A percentile compares a stretch with the other conserved stretches of the same genome.
These are phyloP conservation scores for Jackrogersella multiformis DNA, from an alignment of 495 filamentous ascomycete genomes.

Conservation along the genomic window DNA sequence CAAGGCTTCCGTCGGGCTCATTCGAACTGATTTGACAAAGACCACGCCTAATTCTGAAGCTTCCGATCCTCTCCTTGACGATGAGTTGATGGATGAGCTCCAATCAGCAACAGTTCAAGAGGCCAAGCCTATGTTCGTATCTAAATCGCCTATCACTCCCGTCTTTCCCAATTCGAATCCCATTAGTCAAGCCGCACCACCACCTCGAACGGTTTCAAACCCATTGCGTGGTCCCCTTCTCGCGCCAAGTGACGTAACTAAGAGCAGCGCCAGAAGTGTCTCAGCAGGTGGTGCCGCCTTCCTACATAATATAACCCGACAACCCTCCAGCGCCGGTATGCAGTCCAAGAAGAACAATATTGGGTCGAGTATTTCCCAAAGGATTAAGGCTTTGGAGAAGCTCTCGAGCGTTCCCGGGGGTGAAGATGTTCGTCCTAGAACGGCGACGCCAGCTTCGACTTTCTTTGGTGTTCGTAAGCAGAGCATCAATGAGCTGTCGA, in stretches of 20 bases:
- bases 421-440: constrained; percentile 52
- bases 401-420: constrained; percentile 58
- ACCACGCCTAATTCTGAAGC: constrained; percentile 68
- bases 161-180: constrained; percentile 61
- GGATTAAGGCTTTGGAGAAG: constrained; percentile 87
- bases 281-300: constrained; percentile 57
- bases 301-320: constrained; percentile 58
- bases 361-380: constrained; percentile 86
- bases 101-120: constrained; percentile 83
- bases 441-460: constrained; percentile 49
- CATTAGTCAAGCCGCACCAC: constrained; percentile 46
- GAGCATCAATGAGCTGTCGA: constrained; percentile 52
- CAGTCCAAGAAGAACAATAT: constrained; percentile 80
- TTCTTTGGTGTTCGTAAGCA: constrained; percentile 65
- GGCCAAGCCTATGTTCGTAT: constrained; percentile 82
- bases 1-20: constrained; percentile 63
- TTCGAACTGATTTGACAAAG: constrained; percentile 57
- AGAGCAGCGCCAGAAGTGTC: constrained; percentile 54
- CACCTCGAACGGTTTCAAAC: constrained; percentile 58
- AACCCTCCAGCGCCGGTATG: constrained; percentile 51
- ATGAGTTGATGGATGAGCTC: constrained; percentile 90
- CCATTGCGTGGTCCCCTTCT: constrained; percentile 56
- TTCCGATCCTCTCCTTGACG: constrained; percentile 72
- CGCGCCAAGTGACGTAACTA: constrained; percentile 50
- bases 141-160: constrained; percentile 81